These are phyloP conservation scores for Lepidium sativum DNA, from an alignment of 345 rosid species.

Conservation along the genomic window DNA sequence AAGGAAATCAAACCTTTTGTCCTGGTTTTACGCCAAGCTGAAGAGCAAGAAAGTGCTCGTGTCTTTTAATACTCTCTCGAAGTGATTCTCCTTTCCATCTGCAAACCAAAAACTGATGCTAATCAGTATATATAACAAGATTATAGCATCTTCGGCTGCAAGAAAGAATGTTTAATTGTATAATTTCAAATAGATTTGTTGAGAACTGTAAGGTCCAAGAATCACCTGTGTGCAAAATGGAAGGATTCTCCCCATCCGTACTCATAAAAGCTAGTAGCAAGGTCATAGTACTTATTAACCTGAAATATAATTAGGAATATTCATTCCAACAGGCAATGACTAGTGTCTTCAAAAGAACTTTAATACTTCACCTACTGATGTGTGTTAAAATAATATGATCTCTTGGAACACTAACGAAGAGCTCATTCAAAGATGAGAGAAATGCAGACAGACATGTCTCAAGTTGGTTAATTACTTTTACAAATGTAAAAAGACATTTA, in stretches of 20 bases:
- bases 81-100: constrained; percentile 93
- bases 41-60: constrained; percentile 91
- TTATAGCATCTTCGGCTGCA: neutral
- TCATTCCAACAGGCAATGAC: neutral
- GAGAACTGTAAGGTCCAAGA: neutral
- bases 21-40: constrained; percentile 89
- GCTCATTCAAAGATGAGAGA: neutral
- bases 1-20: constrained; percentile 50
- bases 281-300: constrained; percentile 96
- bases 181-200: neutral
- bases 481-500: neutral
- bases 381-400: neutral
- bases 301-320: constrained; percentile 21
- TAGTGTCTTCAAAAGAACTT: neutral
- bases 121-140: neutral
- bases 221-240: constrained; percentile 92
- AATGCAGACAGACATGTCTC: neutral
- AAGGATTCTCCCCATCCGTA: constrained; percentile 99
- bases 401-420: neutral
- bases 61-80: constrained; percentile 87
- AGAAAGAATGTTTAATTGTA: neutral
- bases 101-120: constrained; percentile 11
- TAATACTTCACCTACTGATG: neutral
- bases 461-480: neutral
- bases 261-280: constrained; percentile 93